phyloP scores from a whole-genome alignment of 1,284 basidiomycete genomes.

The Leccinum insigne region DNA sequence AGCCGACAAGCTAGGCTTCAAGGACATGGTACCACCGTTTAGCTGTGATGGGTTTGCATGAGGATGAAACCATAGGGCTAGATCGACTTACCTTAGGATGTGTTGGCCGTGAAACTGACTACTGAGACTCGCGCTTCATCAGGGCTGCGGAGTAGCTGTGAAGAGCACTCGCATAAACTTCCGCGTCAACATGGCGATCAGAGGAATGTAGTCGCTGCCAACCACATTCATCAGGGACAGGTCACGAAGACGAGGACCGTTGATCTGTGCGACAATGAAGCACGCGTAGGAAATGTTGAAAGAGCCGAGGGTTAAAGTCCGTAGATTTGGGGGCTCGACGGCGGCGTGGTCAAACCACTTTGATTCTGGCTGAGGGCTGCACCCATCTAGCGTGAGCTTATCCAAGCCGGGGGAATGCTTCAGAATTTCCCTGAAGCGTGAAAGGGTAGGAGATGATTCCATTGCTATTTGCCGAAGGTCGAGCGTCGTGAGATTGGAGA shows the following conservation, averaged over 20 bases:
- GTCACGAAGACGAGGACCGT: slow-evolving; percentile 51
- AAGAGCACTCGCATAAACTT: slow-evolving; percentile 44
- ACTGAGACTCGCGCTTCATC: slow-evolving; percentile 65
- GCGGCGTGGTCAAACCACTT: slow-evolving; percentile 32
- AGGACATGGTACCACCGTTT: slow-evolving; percentile 37
- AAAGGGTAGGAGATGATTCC: slow-evolving; percentile 45
- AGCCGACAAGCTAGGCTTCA: slow-evolving; percentile 32
- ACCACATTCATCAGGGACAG: slow-evolving; percentile 52
- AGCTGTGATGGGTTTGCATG: slow-evolving; percentile 26
- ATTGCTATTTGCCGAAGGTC: slow-evolving; percentile 60
- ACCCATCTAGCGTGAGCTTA: slow-evolving; percentile 58
- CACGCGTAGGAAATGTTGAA: slow-evolving; percentile 46
- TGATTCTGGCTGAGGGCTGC: slow-evolving; percentile 45
- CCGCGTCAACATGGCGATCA: slow-evolving; percentile 46
- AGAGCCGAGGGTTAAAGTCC: slow-evolving; percentile 53
- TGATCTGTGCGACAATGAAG: slow-evolving; percentile 45
- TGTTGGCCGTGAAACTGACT: slow-evolving; percentile 46
- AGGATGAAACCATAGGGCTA: slow-evolving; percentile 19
- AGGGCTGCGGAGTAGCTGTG: slow-evolving; percentile 67
- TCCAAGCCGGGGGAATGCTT: slow-evolving; percentile 44
- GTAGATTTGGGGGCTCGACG: slow-evolving; percentile 46
- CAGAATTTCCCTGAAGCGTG: slow-evolving; percentile 53
- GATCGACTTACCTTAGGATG: slow-evolving; percentile 20
- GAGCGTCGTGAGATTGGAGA: slow-evolving; percentile 54
- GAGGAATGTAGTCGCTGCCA: slow-evolving; percentile 47